A percentile compares a stretch with the other conserved stretches of the same genome.
These are phyloP conservation scores for Botryococcus braunii DNA, from an alignment of 163 green algal species.

Conservation along the genomic window DNA sequence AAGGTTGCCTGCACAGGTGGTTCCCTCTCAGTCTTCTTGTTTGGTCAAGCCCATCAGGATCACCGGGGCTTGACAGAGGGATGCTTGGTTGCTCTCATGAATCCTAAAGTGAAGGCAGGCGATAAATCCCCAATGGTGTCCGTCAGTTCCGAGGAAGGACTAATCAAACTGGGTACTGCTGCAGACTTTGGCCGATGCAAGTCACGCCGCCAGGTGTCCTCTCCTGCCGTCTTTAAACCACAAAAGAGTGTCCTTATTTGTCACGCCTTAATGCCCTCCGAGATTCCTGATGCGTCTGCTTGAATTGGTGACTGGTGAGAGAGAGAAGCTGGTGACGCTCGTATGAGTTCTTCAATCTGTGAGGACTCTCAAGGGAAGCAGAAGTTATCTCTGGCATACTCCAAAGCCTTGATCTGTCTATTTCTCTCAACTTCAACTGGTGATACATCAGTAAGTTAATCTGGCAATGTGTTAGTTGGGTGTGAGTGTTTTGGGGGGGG, in stretches of 20 bases:
- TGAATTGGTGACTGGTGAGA: neutral
- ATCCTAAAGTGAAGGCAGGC: neutral
- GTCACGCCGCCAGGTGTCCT: neutral
- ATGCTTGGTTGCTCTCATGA: neutral
- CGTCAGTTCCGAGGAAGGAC: neutral
- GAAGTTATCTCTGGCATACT: too few species aligned
- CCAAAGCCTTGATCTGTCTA: too few species aligned
- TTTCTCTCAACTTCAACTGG: too few species aligned
- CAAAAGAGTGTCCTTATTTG: too few species aligned
- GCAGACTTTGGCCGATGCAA: neutral
- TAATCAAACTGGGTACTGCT: slow-evolving; percentile 7
- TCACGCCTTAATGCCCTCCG: too few species aligned
- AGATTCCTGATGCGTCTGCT: too few species aligned
- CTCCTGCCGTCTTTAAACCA: neutral
- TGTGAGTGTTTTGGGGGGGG: too few species aligned
- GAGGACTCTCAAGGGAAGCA: neutral
- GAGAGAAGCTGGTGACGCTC: neutral
- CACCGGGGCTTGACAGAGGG: neutral
- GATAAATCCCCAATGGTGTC: neutral
- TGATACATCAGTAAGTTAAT: too few species aligned
- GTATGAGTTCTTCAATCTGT: neutral
- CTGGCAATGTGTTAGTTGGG: too few species aligned
- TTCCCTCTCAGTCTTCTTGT: neutral
- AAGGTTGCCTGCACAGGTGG: neutral
- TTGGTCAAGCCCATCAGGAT: slow-evolving; percentile 7